These are phyloP conservation scores for Liquidambar formosana DNA, from an alignment of 164 flowering plant species.

Conservation along the genomic window DNA sequence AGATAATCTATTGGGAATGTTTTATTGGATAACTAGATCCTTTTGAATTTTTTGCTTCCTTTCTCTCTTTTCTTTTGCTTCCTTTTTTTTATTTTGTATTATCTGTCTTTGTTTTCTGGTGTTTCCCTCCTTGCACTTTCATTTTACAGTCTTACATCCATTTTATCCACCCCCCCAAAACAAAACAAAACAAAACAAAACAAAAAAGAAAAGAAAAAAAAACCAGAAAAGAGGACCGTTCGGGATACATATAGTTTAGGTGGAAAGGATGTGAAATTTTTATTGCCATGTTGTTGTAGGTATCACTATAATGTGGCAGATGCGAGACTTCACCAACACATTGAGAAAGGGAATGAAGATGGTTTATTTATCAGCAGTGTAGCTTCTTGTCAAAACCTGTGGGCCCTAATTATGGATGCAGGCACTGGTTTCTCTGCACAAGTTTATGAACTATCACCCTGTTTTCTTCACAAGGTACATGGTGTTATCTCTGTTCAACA, in stretches of 20 bases:
- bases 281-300: conserved; percentile 23
- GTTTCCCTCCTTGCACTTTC: no score
- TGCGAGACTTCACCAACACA: conserved; percentile 48
- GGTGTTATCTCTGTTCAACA: not conserved
- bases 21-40: not conserved
- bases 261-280: not conserved
- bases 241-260: no score
- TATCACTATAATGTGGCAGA: conserved; percentile 62
- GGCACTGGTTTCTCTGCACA: conserved; percentile 51
- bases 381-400: conserved; percentile 45
- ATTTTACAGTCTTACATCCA: not conserved
- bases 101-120: no score
- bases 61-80: not conserved
- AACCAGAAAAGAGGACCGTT: no score
- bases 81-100: not conserved
- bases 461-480: conserved; percentile 50
- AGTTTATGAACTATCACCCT: conserved; percentile 48
- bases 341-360: conserved; percentile 52
- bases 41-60: not conserved
- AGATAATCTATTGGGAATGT: not conserved
- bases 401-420: conserved; percentile 66
- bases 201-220: no score
- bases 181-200: no score
- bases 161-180: no score
- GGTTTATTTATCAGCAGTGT: conserved; percentile 53